Evolutionary conservation across 306 rosid species (phyloP), one percentile per base, ranked within the genome.

Genomic region (Cicer pinnatifidum): DNA sequence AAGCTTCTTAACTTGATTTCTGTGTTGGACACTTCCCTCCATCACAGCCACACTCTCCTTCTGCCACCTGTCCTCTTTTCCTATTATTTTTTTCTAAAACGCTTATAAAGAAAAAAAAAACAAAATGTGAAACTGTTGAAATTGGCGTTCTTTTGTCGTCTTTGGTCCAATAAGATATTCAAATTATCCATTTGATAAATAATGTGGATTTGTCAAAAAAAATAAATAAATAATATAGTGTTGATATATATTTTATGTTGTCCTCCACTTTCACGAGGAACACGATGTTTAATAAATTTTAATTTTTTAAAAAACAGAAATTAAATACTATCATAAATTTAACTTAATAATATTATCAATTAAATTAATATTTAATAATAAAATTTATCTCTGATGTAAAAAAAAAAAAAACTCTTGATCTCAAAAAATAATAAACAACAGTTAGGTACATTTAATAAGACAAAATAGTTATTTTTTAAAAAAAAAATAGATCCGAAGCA

Each of bases 31-130:
- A 59, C 47, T 10, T 71, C 11, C 64, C 11, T 60, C 11, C 67
- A 57, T 83, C 69, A 79, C 82, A 79, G 73, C 28, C 72, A 28
- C 37, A 2, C 75, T 52, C 12, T 72, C 40, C n/a, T 67, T 5
- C 15, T 54, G 80, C 70, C 87, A 80, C 77, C 70, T 80, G 87
- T 76, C 71, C 52, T 9, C 0, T 7, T 59, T 33, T 59, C 1
- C 1, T 23, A 0, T 17, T 8, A 9, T 11, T 20, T 28, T 58
- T 33, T 33, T 11, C 16, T 11, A 1, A 23, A 8, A 57, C 9
- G 63, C 2, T 57, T 9, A 6, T 23, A 6, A 57, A 57, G 8
- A 6, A 6, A 10, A 20, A 20, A 1, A 13, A 13, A 50, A 48
- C 0, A 51, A 17, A 16, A 16, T 16, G 3, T 17, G 58, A 52